A percentile compares a stretch with the other conserved stretches of the same genome.
Conservation (phyloP, 352 stramenopile genomes). For the Pythium vanterpoolii region DNA sequence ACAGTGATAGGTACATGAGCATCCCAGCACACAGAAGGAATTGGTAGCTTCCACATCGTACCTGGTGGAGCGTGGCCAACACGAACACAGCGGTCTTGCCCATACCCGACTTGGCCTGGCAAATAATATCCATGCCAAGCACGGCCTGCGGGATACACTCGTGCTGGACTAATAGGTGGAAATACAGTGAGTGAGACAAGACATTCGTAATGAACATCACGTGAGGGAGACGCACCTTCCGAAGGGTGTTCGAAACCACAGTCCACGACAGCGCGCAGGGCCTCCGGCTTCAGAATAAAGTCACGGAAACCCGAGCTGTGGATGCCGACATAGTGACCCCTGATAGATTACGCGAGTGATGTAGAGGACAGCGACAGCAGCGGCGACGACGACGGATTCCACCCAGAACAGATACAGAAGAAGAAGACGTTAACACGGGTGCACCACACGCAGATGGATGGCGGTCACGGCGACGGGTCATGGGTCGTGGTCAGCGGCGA, state of each 20-base stretch:
- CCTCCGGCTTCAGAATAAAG: slow-evolving; percentile 99
- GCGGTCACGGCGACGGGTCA: slow-evolving; percentile 15
- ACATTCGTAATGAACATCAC: neutral
- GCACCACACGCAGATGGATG: slow-evolving; percentile 5
- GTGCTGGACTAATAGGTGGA: slow-evolving; percentile 88
- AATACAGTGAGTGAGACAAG: neutral
- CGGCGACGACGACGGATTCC: slow-evolving; percentile 6
- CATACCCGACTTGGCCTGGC: slow-evolving; percentile 99
- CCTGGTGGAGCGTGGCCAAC: slow-evolving; percentile 98
- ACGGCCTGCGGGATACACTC: slow-evolving; percentile 99
- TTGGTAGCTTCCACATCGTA: slow-evolving; percentile 31
- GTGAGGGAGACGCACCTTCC: slow-evolving; percentile 78
- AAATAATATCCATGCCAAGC: slow-evolving; percentile 99
- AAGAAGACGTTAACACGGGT: slow-evolving; percentile 81
- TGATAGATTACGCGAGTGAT: slow-evolving; percentile 33
- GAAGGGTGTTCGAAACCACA: slow-evolving; percentile 99
- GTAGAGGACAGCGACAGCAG: neutral
- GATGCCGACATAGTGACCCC: slow-evolving; percentile 99
- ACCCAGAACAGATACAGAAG: slow-evolving; percentile 79
- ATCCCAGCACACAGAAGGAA: neutral
- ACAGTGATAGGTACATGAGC: neutral
- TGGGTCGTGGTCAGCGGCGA: slow-evolving; percentile 7
- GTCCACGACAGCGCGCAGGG: slow-evolving; percentile 97
- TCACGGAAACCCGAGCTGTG: slow-evolving; percentile 99
- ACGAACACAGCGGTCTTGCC: slow-evolving; percentile 99